Evolutionary conservation across 768 basidiomycete species (phyloP), one percentile per base, ranked within the genome.

Genomic region (Calocybe indica): DNA sequence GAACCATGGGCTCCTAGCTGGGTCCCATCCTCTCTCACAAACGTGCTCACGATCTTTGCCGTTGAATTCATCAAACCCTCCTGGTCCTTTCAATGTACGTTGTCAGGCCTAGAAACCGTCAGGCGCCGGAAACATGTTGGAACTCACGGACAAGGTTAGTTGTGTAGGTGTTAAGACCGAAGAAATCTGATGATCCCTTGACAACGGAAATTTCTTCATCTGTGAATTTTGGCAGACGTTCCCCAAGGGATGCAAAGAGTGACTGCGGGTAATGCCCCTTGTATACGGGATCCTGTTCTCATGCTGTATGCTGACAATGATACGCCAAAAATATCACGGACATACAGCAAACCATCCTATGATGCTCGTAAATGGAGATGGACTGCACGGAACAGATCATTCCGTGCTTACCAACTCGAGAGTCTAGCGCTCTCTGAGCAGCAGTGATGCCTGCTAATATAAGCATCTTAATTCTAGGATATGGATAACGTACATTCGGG

Each of bases 111-210:
- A 13, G 31, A 31, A 15, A 32, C 6, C 11, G 13, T 28, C 22
- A 39, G 9, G 31, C 37, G 13, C 15, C 41, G 12, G 28, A n/a
- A n/a, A 22, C 22, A 22, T 22, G 22, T 2, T 22, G 22, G 12
- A 5, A 62, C 77, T 62, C 50, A 82, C 81, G 67, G 59, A 74
- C 72, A 40, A 84, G 63, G 45, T 80, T 77, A 7, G 74, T 80
- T 6, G 81, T 79, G 55, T 85, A 84, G 1, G 80, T 80, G 59
- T 83, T 83, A 63, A 83, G 66, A 5, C 82, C 82, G 54, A 81
- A 80, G 65, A 84, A 85, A 57, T 82, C 83, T 5, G 80, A 79
- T 0, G 79, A 83, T 33, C 78, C 78, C 37, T 76, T 73, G 35
- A 85, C 78, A 12, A 83, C 61, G 1, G 61, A 58, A n/a, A 75